Base-by-base conservation (phyloP, 176 grass and related monocot genomes). In the Pontederia crassipes region DNA sequence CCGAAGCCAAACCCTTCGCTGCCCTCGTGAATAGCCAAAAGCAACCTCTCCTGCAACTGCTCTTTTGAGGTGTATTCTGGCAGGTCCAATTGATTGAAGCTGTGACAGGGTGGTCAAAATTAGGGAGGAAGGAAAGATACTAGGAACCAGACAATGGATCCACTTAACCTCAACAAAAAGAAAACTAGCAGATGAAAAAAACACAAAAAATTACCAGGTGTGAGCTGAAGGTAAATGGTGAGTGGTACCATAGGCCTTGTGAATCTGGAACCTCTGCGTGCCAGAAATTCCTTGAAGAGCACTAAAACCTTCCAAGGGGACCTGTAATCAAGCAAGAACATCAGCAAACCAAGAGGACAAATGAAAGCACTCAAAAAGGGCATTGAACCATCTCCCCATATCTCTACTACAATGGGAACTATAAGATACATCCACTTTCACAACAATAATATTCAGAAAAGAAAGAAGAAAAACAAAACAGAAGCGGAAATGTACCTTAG, bases 1-100 rank as follows among this genome's bases (percentile, higher is more conserved):
- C 88, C 88, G 12, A 98, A 98, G 66, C 94, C 94, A 15, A 98
- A 98, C 52, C 94, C 94, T 89, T 98, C 94, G 63, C 89, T 98
- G 17, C 79, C 94, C 74, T 98, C 94, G 16, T 98, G 94, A 69
- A 98, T 89, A 28, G 94, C 94, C 26, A 98, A 69, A 13, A 98
- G 79, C 54, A 98, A 74, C 58, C 82, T 83, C 71, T 98, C 94
- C 75, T 86, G 88, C 29, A 98, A 74, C 74, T 98, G 94, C 56
- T 86, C 94, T 72, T 89, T 98, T 14, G 88, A 93, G 57, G 94
- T 83, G 72, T 92, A 98, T 70, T 98, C 94, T 29, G 94, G 94
- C 62, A 98, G 64, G 61, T 98, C 94, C 45, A 98, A 74, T 74
- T 98, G 94, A 68, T 98, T 98, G 79, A 98, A 98, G 83, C 94